Conservation (phyloP, 768 basidiomycete genomes). For the Dentipellis fragilis region DNA sequence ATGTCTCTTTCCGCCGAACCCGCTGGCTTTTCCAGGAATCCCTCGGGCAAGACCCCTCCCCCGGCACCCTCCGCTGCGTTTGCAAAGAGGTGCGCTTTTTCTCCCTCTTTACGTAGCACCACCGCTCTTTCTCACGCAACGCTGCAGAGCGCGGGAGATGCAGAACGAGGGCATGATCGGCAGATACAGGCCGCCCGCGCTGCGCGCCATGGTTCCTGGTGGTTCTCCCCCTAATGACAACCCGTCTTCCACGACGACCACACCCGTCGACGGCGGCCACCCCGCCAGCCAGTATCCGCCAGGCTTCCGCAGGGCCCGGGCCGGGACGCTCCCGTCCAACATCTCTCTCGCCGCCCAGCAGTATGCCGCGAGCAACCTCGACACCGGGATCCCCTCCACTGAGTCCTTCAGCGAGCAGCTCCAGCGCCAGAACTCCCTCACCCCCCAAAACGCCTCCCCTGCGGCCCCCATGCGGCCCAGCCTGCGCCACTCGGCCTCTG, state of each 20-base stretch:
- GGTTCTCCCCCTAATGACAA: slow-evolving; percentile 67
- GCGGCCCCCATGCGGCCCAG: slow-evolving; percentile 46
- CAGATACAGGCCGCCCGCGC: slow-evolving; percentile 75
- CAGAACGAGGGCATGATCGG: slow-evolving; percentile 65
- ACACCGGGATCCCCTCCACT: slow-evolving; percentile 35
- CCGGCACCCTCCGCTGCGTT: slow-evolving; percentile 85
- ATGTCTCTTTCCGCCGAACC: slow-evolving; percentile 91
- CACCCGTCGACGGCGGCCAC: slow-evolving; percentile 45
- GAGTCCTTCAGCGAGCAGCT: slow-evolving; percentile 39
- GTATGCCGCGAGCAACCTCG: slow-evolving; percentile 56
- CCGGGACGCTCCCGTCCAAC: slow-evolving; percentile 95
- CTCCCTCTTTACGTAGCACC: slow-evolving; percentile 10
- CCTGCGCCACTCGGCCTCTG: slow-evolving; percentile 68
- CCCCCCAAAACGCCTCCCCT: slow-evolving; percentile 27
- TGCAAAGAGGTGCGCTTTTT: slow-evolving; percentile 61
- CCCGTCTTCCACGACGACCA: slow-evolving; percentile 44
- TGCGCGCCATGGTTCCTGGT: slow-evolving; percentile 56
- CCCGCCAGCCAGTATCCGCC: slow-evolving; percentile 73
- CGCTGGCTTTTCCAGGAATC: slow-evolving; percentile 71
- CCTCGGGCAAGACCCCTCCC: slow-evolving; percentile 84
- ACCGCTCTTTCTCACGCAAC: slow-evolving; percentile 11
- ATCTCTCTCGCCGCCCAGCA: slow-evolving; percentile 81
- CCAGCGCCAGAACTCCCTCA: slow-evolving; percentile 29
- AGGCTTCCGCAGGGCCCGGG: slow-evolving; percentile 90
- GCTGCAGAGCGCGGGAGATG: slow-evolving; percentile 70